Evolutionary conservation across 2,329 filamentous ascomycete genomes (phyloP).

Genomic region (Diaporthe helianthi): DNA sequence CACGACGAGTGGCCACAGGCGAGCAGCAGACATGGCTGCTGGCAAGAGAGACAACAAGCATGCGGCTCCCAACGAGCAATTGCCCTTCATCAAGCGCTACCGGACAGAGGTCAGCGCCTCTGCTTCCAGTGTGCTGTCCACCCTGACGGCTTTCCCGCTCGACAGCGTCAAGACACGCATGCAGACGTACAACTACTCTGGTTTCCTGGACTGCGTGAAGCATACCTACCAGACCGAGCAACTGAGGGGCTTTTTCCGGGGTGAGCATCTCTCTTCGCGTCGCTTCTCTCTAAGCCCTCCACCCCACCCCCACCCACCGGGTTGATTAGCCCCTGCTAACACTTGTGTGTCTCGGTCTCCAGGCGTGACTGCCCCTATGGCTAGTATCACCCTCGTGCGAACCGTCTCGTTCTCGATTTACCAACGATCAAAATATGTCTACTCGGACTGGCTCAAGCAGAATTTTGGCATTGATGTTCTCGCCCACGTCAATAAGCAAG

Average conservation of each 20-base stretch:
- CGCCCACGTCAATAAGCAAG: constrained; percentile 72
- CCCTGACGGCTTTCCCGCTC: constrained; percentile 81
- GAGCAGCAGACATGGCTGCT: constrained; percentile 23
- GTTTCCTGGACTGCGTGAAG: constrained; percentile 75
- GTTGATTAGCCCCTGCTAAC: constrained; percentile 1
- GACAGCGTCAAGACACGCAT: constrained; percentile 91
- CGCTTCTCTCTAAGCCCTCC: not conserved
- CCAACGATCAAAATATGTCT: constrained; percentile 75
- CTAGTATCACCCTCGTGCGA: constrained; percentile 52
- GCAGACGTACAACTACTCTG: constrained; percentile 83
- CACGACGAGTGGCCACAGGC: constrained; percentile 33
- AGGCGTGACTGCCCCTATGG: constrained; percentile 82
- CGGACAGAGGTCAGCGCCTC: constrained; percentile 82
- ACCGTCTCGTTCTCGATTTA: constrained; percentile 61
- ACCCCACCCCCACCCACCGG: no score
- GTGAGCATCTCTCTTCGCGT: constrained; percentile 51
- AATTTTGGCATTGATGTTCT: constrained; percentile 75
- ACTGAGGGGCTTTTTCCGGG: constrained; percentile 79
- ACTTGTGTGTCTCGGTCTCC: constrained; percentile 16
- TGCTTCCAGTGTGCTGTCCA: constrained; percentile 78
- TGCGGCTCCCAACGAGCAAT: constrained; percentile 42
- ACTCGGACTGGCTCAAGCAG: constrained; percentile 73
- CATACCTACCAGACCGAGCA: constrained; percentile 80
- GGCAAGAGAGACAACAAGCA: constrained; percentile 35
- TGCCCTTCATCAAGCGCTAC: constrained; percentile 74